phyloP scores from a whole-genome alignment of 306 rosid genomes.

The Medicago arabica region DNA sequence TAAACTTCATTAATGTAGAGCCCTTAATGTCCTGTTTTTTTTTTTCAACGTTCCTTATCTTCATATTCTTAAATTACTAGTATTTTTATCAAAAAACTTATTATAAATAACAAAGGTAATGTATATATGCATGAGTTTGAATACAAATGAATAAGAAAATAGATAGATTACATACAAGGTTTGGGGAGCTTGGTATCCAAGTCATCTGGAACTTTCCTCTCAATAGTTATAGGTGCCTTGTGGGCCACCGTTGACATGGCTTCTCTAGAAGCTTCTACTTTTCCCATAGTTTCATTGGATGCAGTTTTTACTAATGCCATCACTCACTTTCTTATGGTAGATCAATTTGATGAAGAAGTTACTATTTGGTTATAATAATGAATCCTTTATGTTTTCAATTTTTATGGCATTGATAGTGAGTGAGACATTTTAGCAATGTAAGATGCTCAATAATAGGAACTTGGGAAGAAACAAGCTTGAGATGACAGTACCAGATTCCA shows the following conservation, averaged over 20 bases:
- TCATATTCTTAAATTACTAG: no score
- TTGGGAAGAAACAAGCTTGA: not conserved
- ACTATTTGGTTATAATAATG: not conserved
- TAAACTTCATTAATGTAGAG: no score
- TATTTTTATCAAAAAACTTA: no score
- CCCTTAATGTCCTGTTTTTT: no score
- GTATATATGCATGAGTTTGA: not conserved
- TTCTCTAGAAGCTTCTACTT: constrained; percentile 38
- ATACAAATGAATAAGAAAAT: not conserved
- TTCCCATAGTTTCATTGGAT: constrained; percentile 44
- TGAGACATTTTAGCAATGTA: not conserved
- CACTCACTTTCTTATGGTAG: not conserved
- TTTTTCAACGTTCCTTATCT: no score
- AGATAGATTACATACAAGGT: constrained; percentile 56
- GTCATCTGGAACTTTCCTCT: constrained; percentile 43
- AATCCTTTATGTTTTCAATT: not conserved
- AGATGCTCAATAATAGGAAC: constrained; percentile 44
- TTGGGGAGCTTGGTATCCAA: constrained; percentile 64
- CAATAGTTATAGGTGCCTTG: constrained; percentile 49
- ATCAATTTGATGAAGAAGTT: not conserved
- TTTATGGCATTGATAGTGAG: constrained; percentile 1
- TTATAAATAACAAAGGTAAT: no score
- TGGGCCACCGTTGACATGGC: constrained; percentile 54
- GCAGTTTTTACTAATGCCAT: constrained; percentile 35
- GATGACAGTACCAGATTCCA: constrained; percentile 35